Evolutionary conservation across 331 rosid species (phyloP).

Genomic region (Spiraea crenata): DNA sequence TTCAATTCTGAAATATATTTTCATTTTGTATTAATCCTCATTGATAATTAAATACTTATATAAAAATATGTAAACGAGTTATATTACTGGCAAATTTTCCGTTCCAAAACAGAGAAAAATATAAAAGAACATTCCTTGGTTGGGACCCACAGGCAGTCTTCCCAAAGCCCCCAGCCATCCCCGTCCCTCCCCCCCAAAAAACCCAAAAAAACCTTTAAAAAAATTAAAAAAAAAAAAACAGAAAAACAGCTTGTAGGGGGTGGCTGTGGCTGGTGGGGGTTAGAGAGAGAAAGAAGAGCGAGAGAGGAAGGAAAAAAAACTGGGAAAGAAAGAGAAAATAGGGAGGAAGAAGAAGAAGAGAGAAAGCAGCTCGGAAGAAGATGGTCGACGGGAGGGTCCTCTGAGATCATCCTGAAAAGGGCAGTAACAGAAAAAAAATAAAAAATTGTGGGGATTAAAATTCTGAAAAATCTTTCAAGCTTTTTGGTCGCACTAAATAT

Average conservation of each 20-base stretch:
- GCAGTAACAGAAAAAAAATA: conserved; percentile 50
- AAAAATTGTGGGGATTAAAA: not conserved
- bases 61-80: too few species aligned
- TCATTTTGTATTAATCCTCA: too few species aligned
- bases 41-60: too few species aligned
- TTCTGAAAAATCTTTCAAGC: not conserved
- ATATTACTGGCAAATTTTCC: too few species aligned
- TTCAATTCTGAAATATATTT: too few species aligned
- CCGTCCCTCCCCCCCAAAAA: not conserved
- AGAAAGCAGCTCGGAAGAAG: conserved; percentile 14
- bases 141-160: conserved; percentile 12
- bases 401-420: conserved; percentile 88
- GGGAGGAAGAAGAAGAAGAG: conserved; percentile 22
- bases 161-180: not conserved
- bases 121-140: not conserved
- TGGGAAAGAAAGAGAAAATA: conserved; percentile 12
- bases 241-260: conserved; percentile 41
- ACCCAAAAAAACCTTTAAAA: not conserved
- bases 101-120: not conserved
- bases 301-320: conserved; percentile 16
- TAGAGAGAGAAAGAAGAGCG: conserved; percentile 53
- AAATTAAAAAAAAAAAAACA: conserved; percentile 11
- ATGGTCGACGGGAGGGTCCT: conserved; percentile 82
- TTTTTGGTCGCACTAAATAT: not conserved
- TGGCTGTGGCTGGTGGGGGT: conserved; percentile 49